These are phyloP conservation scores for Pseudotsuga menziesii DNA, from an alignment of 75 land plant species.

Conservation along the genomic window DNA sequence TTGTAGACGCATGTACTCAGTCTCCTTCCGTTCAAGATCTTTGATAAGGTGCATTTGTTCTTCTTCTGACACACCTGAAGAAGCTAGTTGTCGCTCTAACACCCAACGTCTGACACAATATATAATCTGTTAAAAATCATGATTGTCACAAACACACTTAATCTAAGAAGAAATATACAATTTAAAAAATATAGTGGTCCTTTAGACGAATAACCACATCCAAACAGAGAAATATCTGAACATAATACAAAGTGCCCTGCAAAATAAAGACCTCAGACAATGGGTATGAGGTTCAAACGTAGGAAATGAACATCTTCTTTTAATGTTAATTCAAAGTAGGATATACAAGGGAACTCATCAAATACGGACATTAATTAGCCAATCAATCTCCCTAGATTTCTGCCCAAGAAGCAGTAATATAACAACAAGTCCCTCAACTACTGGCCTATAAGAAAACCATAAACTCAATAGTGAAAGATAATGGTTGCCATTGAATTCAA, in stretches of 20 bases:
- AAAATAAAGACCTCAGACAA: slow-evolving; percentile 3
- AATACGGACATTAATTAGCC: neutral
- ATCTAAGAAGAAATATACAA: neutral
- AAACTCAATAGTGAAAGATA: neutral
- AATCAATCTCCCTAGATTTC: neutral
- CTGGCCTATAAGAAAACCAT: neutral
- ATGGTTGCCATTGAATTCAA: neutral
- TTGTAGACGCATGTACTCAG: slow-evolving; percentile 56
- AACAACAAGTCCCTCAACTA: neutral
- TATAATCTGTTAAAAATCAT: slow-evolving; percentile 8
- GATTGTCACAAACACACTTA: neutral
- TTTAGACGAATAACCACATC: neutral
- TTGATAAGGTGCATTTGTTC: slow-evolving; percentile 47
- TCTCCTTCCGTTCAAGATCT: slow-evolving; percentile 51
- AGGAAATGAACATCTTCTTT: neutral
- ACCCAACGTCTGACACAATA: slow-evolving; percentile 39
- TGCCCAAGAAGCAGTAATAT: neutral
- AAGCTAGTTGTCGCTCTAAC: slow-evolving; percentile 54
- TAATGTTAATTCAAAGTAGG: neutral
- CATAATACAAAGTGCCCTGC: neutral
- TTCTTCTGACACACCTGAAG: slow-evolving; percentile 61
- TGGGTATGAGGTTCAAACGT: neutral
- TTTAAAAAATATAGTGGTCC: neutral
- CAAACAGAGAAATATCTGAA: neutral
- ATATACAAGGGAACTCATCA: neutral